Evolutionary conservation across 257 asterid species (phyloP).

Genomic region (Voacanga thouarsii): DNA sequence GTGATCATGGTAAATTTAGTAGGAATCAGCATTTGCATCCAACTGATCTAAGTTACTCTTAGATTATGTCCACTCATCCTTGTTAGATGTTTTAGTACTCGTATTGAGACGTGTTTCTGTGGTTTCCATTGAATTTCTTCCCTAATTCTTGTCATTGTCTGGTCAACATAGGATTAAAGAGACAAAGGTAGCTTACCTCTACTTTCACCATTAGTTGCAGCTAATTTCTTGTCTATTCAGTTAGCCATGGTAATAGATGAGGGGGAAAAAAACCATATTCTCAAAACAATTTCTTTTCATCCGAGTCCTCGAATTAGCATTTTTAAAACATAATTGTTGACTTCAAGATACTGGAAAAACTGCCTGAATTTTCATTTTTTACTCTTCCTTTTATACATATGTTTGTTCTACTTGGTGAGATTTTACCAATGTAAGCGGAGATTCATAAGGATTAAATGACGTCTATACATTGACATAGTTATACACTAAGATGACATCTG

Average conservation of each 20-base stretch:
- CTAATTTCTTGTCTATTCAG: background rate
- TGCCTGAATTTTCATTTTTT: no score
- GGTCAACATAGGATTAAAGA: background rate
- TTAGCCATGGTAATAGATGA: background rate
- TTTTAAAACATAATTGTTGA: background rate
- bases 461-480: no score
- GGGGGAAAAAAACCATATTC: background rate
- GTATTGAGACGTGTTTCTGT: background rate
- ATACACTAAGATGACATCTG: no score
- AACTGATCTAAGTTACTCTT: background rate
- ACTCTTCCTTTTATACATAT: no score
- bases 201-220: background rate
- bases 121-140: background rate
- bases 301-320: background rate
- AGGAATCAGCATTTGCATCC: background rate
- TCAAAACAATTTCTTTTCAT: background rate
- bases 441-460: no score
- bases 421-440: no score
- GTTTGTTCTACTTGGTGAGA: no score
- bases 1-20: conserved; percentile 7
- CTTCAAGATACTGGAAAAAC: background rate
- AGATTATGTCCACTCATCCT: background rate
- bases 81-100: background rate
- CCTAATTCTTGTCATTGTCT: background rate
- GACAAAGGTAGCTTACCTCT: background rate